Evolutionary conservation across 495 filamentous ascomycete species (phyloP).

Genomic region (Penicillium samsonianum): DNA sequence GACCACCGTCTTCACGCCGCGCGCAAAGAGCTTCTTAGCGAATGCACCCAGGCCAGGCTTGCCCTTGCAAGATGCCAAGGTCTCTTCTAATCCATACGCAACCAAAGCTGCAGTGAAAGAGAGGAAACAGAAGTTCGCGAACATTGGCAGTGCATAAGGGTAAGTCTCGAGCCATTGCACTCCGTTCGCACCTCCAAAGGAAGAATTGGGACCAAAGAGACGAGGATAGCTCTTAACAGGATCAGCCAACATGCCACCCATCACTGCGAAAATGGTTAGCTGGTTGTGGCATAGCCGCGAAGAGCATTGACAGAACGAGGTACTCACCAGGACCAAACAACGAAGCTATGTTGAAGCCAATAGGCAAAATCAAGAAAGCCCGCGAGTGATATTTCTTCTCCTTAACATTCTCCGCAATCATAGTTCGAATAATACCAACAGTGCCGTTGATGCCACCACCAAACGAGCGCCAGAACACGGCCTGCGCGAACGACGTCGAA

Average conservation of each 20-base stretch:
- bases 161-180: constrained; percentile 66
- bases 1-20: constrained; percentile 28
- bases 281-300: neutral
- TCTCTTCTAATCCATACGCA: constrained; percentile 69
- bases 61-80: constrained; percentile 46
- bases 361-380: constrained; percentile 69
- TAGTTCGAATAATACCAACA: constrained; percentile 77
- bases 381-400: constrained; percentile 70
- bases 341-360: constrained; percentile 77
- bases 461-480: constrained; percentile 69
- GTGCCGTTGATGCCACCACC: constrained; percentile 83
- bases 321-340: constrained; percentile 67
- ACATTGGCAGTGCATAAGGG: constrained; percentile 75
- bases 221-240: constrained; percentile 68
- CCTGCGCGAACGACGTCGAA: constrained; percentile 67
- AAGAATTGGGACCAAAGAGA: constrained; percentile 60
- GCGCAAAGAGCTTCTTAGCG: constrained; percentile 34
- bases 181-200: constrained; percentile 52
- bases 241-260: constrained; percentile 75
- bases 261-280: constrained; percentile 35
- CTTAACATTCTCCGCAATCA: constrained; percentile 77
- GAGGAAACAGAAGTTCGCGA: constrained; percentile 70
- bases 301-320: neutral
- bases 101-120: constrained; percentile 53
- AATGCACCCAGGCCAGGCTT: constrained; percentile 44